These are phyloP conservation scores for Marsdenia floribunda DNA, from an alignment of 257 asterid genomes.

Conservation along the genomic window DNA sequence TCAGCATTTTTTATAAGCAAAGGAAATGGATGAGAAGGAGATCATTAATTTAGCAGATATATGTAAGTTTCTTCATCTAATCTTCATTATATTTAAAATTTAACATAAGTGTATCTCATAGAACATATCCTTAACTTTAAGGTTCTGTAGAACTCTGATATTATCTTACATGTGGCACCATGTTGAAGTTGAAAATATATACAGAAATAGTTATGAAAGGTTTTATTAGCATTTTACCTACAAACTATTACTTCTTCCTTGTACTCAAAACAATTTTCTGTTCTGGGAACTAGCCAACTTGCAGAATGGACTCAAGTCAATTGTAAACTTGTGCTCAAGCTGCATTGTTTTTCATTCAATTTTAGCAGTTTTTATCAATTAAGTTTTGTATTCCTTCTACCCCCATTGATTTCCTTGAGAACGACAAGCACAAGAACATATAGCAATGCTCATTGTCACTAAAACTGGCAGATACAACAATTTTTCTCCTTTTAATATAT, in stretches of 20 bases:
- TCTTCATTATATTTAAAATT: background rate
- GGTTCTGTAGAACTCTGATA: background rate
- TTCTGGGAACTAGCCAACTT: background rate
- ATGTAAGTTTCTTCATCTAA: background rate
- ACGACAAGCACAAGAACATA: background rate
- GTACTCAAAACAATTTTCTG: too few relatives aligned
- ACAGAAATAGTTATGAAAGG: background rate
- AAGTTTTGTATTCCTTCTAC: background rate
- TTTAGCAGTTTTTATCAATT: background rate
- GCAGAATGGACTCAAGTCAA: background rate
- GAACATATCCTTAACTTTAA: background rate
- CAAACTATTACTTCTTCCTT: background rate
- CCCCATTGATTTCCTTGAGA: background rate
- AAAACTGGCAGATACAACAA: background rate
- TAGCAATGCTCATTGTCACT: background rate
- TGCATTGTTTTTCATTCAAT: background rate
- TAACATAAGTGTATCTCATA: background rate
- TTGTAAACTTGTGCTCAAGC: background rate
- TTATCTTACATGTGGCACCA: background rate
- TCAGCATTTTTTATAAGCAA: background rate
- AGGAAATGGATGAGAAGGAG: background rate
- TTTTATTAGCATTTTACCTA: background rate
- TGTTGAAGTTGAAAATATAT: background rate
- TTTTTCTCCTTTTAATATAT: too few relatives aligned
- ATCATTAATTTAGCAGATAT: background rate